Evolutionary conservation across 129 eudicot species (phyloP).

Genomic region (Flaveria robusta): DNA sequence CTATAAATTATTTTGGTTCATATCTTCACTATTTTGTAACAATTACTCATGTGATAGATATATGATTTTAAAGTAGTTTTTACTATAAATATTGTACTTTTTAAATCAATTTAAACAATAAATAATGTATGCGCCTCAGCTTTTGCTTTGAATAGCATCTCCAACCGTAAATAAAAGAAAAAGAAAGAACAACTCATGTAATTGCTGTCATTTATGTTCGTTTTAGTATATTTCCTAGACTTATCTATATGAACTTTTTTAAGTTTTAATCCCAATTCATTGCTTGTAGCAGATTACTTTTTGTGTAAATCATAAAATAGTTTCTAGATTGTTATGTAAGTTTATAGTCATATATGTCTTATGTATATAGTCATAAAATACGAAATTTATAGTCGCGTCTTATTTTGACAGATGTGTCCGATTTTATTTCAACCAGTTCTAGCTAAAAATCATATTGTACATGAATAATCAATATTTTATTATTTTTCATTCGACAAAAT

Average conservation of each 20-base stretch:
- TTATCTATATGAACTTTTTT: neutral
- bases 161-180: conserved; percentile 27
- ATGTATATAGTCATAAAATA: too few species aligned
- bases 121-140: conserved; percentile 3
- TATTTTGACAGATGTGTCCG: too few species aligned
- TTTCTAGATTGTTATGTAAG: too few species aligned
- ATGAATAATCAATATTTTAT: too few species aligned
- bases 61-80: neutral
- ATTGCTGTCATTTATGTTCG: conserved; percentile 16
- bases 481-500: too few species aligned
- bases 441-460: too few species aligned
- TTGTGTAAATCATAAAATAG: too few species aligned
- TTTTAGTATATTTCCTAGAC: neutral
- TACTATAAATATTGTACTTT: neutral
- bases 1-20: neutral
- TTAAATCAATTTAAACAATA: neutral
- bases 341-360: too few species aligned
- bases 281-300: neutral
- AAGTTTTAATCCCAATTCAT: neutral
- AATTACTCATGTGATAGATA: neutral
- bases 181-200: neutral
- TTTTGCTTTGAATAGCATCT: conserved; percentile 31
- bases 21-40: neutral
- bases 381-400: too few species aligned
- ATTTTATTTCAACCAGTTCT: too few species aligned